Evolutionary conservation across 371 early-diverging fungal species (phyloP).

Genomic region (Actinomortierella wolfii): DNA sequence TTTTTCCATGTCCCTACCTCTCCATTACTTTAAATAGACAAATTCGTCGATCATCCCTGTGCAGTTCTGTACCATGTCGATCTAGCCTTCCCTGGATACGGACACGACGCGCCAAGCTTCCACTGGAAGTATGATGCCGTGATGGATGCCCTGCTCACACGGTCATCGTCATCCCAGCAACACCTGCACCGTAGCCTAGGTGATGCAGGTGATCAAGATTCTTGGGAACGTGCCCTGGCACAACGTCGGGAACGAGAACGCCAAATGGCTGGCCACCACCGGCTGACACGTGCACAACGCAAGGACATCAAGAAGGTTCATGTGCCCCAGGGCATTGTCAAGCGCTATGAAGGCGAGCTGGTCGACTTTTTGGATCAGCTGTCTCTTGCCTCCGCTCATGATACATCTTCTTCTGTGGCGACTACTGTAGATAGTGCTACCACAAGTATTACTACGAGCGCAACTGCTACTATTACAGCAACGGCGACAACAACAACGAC

Average conservation of each 20-base stretch:
- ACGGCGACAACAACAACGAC: background rate
- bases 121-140: slow-evolving; percentile 48
- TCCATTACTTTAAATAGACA: slow-evolving; percentile 35
- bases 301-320: slow-evolving; percentile 48
- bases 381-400: slow-evolving; percentile 9
- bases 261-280: slow-evolving; percentile 28
- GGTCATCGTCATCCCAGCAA: slow-evolving; percentile 17
- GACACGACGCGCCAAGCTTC: slow-evolving; percentile 39
- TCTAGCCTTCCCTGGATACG: slow-evolving; percentile 46
- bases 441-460: background rate
- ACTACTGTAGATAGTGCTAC: background rate
- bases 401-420: background rate
- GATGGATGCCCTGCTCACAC: slow-evolving; percentile 39
- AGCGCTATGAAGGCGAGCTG: slow-evolving; percentile 45
- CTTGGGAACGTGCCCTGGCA: background rate
- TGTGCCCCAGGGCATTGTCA: slow-evolving; percentile 45
- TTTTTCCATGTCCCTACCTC: background rate
- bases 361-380: slow-evolving; percentile 45
- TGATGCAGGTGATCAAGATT: background rate
- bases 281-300: slow-evolving; percentile 41
- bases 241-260: background rate
- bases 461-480: background rate
- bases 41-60: slow-evolving; percentile 45
- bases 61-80: slow-evolving; percentile 47
- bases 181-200: background rate